A percentile compares a stretch with the other conserved stretches of the same genome.
Evolutionary conservation across 768 basidiomycete species (phyloP).

Genomic region (Collybiopsis luxurians): DNA sequence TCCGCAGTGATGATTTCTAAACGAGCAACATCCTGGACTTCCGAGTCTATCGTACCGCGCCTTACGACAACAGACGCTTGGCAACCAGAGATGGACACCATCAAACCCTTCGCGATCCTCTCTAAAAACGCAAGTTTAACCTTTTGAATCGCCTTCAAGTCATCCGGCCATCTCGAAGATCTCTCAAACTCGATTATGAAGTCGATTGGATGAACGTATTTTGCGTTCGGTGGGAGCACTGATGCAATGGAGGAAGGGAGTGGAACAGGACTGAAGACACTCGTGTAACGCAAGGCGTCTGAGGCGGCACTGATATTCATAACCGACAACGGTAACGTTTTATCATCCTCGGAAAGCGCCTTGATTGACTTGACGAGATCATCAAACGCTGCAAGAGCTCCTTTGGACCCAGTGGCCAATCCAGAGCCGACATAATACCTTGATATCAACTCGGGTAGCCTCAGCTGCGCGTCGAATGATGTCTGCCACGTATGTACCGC

Average conservation of each 20-base stretch:
- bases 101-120: conserved; percentile 66
- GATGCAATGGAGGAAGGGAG: conserved; percentile 51
- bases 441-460: conserved; percentile 55
- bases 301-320: conserved; percentile 74
- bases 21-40: conserved; percentile 63
- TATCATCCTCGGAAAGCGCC: conserved; percentile 51
- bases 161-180: conserved; percentile 93
- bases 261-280: conserved; percentile 77
- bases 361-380: conserved; percentile 73
- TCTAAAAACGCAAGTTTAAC: conserved; percentile 93
- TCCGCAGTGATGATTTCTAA: conserved; percentile 77
- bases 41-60: conserved; percentile 41
- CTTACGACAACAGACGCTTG: conserved; percentile 59
- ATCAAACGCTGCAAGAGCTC: conserved; percentile 78
- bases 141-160: conserved; percentile 87
- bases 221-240: conserved; percentile 54
- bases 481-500: conserved; percentile 58
- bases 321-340: conserved; percentile 69
- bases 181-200: conserved; percentile 88
- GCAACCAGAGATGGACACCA: conserved; percentile 47
- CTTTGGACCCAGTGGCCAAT: conserved; percentile 59
- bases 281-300: conserved; percentile 78
- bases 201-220: conserved; percentile 68
- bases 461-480: conserved; percentile 54
- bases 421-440: conserved; percentile 39